These are phyloP conservation scores for Scutellaria minor DNA, from an alignment of 257 asterid genomes.

Conservation along the genomic window DNA sequence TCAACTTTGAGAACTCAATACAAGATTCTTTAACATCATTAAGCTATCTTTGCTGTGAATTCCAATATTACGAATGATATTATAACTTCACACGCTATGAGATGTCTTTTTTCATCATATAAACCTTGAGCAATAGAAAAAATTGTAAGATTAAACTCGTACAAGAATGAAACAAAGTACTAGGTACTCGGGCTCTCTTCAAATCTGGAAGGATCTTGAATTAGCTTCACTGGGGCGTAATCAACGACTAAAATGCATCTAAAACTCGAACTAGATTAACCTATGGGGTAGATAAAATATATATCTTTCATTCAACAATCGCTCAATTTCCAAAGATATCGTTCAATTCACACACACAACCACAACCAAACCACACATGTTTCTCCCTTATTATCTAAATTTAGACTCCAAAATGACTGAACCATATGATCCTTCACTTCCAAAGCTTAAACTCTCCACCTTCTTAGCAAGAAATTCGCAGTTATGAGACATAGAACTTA, in stretches of 20 bases:
- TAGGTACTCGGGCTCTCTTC: not conserved
- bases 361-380: not conserved
- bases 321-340: not conserved
- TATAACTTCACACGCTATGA: not conserved
- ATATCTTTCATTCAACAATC: slow-evolving; percentile 24
- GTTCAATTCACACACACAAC: slow-evolving; percentile 4
- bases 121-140: not conserved
- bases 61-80: not conserved
- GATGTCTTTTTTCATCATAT: not conserved
- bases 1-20: slow-evolving; percentile 7
- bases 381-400: not conserved
- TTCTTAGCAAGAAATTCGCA: not conserved
- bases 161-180: not conserved
- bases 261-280: not conserved
- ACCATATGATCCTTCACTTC: not conserved
- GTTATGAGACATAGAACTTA: not conserved
- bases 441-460: slow-evolving; percentile 1
- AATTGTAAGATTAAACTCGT: not conserved
- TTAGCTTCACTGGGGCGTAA: not conserved
- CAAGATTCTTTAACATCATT: not conserved
- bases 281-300: not conserved
- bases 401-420: slow-evolving; percentile 1
- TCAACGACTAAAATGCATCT: not conserved
- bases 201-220: slow-evolving; percentile 14
- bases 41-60: not conserved